Evolutionary conservation across 2,329 filamentous ascomycete species (phyloP).

Genomic region (Septoria linicola): DNA sequence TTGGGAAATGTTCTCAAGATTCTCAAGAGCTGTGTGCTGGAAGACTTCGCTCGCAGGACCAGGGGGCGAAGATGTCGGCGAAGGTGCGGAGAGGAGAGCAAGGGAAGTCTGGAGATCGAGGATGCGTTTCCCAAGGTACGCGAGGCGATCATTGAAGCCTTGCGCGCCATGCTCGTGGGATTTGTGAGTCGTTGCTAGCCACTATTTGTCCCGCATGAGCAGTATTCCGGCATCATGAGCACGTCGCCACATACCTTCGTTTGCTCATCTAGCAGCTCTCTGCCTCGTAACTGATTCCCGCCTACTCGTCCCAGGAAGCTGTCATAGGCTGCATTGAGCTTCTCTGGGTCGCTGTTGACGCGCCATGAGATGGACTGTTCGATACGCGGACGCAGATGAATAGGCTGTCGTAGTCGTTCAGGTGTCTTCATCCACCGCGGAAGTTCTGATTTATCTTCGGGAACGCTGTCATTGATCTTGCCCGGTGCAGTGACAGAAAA

Average conservation of each 20-base stretch:
- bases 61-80: constrained; percentile 13
- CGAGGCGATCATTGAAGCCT: constrained; percentile 90
- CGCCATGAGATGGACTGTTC: constrained; percentile 56
- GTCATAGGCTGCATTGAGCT: constrained; percentile 75
- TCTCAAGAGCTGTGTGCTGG: constrained; percentile 66
- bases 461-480: constrained; percentile 13
- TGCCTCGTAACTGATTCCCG: constrained; percentile 41
- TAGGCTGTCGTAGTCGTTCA: constrained; percentile 47
- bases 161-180: constrained; percentile 93
- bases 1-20: constrained; percentile 69
- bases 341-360: constrained; percentile 73
- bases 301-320: constrained; percentile 63
- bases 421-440: constrained; percentile 55
- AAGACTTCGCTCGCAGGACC: constrained; percentile 46
- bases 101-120: constrained; percentile 65
- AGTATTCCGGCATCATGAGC: too few species aligned
- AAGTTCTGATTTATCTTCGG: constrained; percentile 29
- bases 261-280: constrained; percentile 84
- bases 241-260: constrained; percentile 64
- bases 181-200: constrained; percentile 96
- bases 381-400: constrained; percentile 58
- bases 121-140: constrained; percentile 72
- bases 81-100: constrained; percentile 54
- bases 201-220: too few species aligned
- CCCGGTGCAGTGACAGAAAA: constrained; percentile 26